Evolutionary conservation across 257 asterid genomes (phyloP).

Genomic region (Solanum rostratum): DNA sequence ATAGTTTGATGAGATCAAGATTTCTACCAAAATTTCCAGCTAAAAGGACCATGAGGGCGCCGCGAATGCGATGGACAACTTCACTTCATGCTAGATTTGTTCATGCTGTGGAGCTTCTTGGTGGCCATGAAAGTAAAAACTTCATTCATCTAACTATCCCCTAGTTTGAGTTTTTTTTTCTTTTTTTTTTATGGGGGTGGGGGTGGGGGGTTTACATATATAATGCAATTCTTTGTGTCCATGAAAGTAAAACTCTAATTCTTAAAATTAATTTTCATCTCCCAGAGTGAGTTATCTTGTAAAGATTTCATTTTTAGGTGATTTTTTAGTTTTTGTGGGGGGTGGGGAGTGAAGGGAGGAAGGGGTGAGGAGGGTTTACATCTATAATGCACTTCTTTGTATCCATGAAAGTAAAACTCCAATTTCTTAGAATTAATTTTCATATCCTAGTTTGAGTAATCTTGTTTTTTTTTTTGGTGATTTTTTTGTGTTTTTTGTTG

Average conservation of each 20-base stretch:
- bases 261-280: neutral
- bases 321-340: no score
- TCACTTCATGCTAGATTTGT: slow-evolving; percentile 86
- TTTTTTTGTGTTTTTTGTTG: neutral
- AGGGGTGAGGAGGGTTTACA: neutral
- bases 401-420: slow-evolving; percentile 62
- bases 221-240: slow-evolving; percentile 65
- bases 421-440: neutral
- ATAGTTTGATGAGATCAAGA: slow-evolving; percentile 65
- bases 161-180: neutral
- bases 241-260: slow-evolving; percentile 39
- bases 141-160: neutral
- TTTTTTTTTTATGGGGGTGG: neutral
- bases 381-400: slow-evolving; percentile 40
- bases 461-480: neutral
- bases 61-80: slow-evolving; percentile 92
- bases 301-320: neutral
- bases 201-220: neutral
- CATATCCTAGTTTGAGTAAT: neutral
- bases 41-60: slow-evolving; percentile 82
- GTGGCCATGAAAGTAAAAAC: slow-evolving; percentile 87
- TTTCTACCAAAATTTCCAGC: slow-evolving; percentile 52
- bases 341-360: no score
- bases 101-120: slow-evolving; percentile 95
- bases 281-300: neutral